Evolutionary conservation across 2,329 filamentous ascomycete genomes (phyloP), one percentile per base, ranked within the genome.

Genomic region (Nigrospora sphaerica): DNA sequence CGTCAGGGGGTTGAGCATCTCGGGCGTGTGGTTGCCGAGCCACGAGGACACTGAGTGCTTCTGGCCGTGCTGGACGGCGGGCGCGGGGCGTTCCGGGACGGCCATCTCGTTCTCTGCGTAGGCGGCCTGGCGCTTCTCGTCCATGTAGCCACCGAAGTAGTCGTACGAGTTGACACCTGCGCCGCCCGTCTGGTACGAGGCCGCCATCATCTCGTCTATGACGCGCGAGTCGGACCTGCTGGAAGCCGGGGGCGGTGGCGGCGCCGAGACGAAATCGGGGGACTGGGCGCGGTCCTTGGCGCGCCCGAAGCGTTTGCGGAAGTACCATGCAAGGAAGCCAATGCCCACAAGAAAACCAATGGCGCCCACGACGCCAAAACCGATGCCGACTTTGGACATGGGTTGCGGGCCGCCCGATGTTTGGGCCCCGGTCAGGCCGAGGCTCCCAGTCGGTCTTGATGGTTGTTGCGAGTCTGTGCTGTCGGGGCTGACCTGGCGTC

Each of bases 1-100:
- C 16, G 35, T 35, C 31, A 46, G 16, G 7, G 47, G 47, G 28
- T 49, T 46, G 11, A 49, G 19, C 47, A 49, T 49, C 4, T 44
- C 19, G 4, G 17, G 7, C 7, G 32, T 39, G 11, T 49, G 47
- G 13, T 44, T 34, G n/a, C 32, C 32, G 13, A 49, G 44, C 47
- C 47, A 49, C 11, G 33, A 39, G 11, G 44, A 46, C 17, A 49
- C 39, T 13, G 42, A 23, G 38, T 12, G 6, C 28, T 42, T 42
- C n/a, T 19, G 19, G 6, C 23, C n/a, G 10, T 44, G 33, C 18
- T 32, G 42, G 34, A n/a, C 34, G 14, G 34, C 16, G 12, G 34
- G 6, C 4, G 12, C 34, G 16, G 34, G 34, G 2, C 16, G 7
- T 6, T 13, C 14, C 31, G 46, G 17, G 39, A 48, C 39, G 2